phyloP scores from a whole-genome alignment of 2,329 filamentous ascomycete genomes.

The Davidsoniella eucalypti region DNA sequence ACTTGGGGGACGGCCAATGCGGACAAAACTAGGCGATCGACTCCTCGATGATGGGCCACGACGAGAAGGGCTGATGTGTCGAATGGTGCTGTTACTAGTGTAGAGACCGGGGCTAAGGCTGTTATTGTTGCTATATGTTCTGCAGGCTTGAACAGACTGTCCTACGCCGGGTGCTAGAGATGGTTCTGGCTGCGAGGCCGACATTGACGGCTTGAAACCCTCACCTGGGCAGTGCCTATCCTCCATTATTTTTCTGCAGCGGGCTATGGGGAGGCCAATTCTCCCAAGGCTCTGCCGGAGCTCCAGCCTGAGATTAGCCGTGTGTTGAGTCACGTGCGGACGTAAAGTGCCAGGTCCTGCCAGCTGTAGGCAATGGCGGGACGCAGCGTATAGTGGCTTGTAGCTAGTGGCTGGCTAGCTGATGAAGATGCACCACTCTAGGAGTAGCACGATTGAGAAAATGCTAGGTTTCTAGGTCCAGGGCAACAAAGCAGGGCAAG shows the following conservation, averaged over 20 bases:
- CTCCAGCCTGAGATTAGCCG: conserved; percentile 13
- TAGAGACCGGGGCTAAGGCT: conserved; percentile 10
- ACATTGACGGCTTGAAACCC: conserved; percentile 13
- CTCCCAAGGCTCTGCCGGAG: conserved; percentile 12
- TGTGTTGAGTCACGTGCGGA: conserved; percentile 8
- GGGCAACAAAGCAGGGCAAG: neutral
- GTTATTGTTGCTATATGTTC: conserved; percentile 8
- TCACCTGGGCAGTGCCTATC: conserved; percentile 10
- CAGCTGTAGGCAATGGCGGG: neutral
- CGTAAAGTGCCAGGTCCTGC: neutral
- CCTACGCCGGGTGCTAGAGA: conserved; percentile 4
- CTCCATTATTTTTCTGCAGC: conserved; percentile 13
- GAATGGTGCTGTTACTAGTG: conserved; percentile 1
- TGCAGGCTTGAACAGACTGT: conserved; percentile 6
- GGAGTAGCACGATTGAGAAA: neutral
- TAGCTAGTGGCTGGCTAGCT: neutral
- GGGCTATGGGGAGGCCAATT: conserved; percentile 10
- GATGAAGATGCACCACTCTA: no score
- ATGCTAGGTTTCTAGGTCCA: neutral
- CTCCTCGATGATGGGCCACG: conserved; percentile 9
- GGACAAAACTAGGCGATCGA: conserved; percentile 10
- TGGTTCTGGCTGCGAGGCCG: conserved; percentile 10
- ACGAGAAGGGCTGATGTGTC: conserved; percentile 9
- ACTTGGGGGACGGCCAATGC: neutral
- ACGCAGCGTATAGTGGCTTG: neutral